Conservation (phyloP, 495 filamentous ascomycete species). For the Xylaria scruposa region DNA sequence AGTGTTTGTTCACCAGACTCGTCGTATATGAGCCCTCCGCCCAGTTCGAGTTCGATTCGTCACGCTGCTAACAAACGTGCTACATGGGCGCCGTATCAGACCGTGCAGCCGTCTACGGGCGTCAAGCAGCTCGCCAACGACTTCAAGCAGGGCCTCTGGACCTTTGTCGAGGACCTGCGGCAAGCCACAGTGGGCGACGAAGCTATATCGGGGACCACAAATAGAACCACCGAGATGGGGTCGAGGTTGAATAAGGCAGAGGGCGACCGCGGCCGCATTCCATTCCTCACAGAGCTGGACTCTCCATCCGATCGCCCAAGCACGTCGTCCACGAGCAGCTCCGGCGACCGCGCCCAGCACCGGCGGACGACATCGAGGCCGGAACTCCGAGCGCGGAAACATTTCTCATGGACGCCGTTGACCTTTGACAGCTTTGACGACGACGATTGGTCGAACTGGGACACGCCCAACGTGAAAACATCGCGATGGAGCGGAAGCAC, state of each 20-base stretch:
- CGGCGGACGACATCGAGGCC: conserved; percentile 32
- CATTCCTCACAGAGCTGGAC: conserved; percentile 33
- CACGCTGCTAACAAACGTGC: conserved; percentile 49
- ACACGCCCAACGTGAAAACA: conserved; percentile 58
- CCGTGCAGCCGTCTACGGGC: conserved; percentile 39
- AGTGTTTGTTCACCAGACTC: conserved; percentile 35
- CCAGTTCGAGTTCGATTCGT: conserved; percentile 32
- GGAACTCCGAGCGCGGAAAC: conserved; percentile 44
- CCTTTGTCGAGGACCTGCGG: conserved; percentile 91
- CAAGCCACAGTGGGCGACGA: conserved; percentile 97
- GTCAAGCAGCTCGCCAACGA: conserved; percentile 89
- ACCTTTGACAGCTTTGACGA: conserved; percentile 63
- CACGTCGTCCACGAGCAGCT: conserved; percentile 34
- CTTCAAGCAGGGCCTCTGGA: conserved; percentile 90
- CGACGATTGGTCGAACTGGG: conserved; percentile 77
- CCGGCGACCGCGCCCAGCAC: conserved; percentile 37
- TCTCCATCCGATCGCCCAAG: conserved; percentile 30
- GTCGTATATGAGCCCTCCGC: conserved; percentile 36
- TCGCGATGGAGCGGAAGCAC: conserved; percentile 59
- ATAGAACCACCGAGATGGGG: conserved; percentile 39
- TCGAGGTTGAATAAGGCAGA: conserved; percentile 39
- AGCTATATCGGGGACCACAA: conserved; percentile 61
- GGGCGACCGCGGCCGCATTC: conserved; percentile 40
- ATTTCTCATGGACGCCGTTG: conserved; percentile 56
- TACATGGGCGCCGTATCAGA: conserved; percentile 54